A percentile compares a stretch with the other conserved stretches of the same genome.
These are phyloP conservation scores for Colletotrichum incanum DNA, from an alignment of 2,329 filamentous ascomycete genomes.

Conservation along the genomic window DNA sequence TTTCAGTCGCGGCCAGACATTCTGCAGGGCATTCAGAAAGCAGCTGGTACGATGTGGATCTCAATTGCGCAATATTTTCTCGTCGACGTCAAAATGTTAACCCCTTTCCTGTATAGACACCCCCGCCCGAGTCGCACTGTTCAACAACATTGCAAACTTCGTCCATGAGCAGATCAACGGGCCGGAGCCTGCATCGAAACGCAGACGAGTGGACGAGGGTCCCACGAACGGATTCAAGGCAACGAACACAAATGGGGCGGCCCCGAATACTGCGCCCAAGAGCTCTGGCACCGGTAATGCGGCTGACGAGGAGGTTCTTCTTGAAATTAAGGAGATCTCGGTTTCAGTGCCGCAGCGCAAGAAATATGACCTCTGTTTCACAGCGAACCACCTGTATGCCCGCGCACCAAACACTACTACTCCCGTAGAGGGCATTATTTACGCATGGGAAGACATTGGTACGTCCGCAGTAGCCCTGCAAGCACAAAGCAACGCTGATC, in stretches of 20 bases:
- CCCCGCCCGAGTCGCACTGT: constrained; percentile 65
- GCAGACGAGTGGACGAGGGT: constrained; percentile 65
- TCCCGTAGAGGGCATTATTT: constrained; percentile 69
- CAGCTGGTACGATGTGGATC: constrained; percentile 62
- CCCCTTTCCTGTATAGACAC: constrained; percentile 60
- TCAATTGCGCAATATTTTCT: background rate
- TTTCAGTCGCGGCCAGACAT: constrained; percentile 73
- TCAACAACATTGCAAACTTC: constrained; percentile 70
- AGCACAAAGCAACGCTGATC: background rate
- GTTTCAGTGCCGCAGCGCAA: constrained; percentile 78
- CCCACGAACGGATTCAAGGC: constrained; percentile 48
- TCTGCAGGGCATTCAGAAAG: constrained; percentile 66
- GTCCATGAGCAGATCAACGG: constrained; percentile 62
- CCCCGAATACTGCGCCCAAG: constrained; percentile 43
- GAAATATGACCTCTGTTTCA: constrained; percentile 78
- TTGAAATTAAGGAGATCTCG: constrained; percentile 77
- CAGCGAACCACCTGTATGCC: constrained; percentile 72
- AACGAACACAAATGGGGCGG: constrained; percentile 45
- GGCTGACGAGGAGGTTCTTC: constrained; percentile 66
- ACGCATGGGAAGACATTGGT: constrained; percentile 76
- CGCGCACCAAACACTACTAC: constrained; percentile 66
- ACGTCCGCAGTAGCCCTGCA: constrained; percentile 34
- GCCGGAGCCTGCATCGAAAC: constrained; percentile 67
- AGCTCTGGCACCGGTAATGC: constrained; percentile 55
- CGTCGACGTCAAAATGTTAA: background rate